phyloP scores from a whole-genome alignment of 371 early-diverging fungal genomes.

The Homolaphlyctis polyrhiza region DNA sequence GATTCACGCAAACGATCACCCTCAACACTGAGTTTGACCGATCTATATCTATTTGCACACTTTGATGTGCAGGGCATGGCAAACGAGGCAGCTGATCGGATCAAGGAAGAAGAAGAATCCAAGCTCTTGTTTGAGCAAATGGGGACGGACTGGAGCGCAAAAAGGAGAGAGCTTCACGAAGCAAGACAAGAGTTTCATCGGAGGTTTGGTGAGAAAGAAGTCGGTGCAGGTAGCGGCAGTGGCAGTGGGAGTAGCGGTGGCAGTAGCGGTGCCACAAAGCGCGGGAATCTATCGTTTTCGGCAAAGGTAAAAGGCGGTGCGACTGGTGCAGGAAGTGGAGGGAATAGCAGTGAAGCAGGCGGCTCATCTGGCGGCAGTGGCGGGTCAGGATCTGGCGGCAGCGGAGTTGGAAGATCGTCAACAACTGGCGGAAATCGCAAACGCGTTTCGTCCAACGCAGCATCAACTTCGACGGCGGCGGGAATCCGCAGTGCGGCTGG shows the following conservation, averaged over 20 bases:
- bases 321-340: not conserved
- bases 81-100: not conserved
- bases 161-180: constrained; percentile 6
- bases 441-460: too few relatives aligned
- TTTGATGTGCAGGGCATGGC: constrained; percentile 5
- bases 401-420: not conserved
- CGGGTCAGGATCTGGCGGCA: not conserved
- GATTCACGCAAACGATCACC: not conserved
- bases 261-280: not conserved
- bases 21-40: constrained; percentile 8
- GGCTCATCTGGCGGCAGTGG: not conserved
- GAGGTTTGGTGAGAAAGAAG: constrained; percentile 1
- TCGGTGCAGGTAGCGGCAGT: not conserved
- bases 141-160: constrained; percentile 5
- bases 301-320: too few relatives aligned
- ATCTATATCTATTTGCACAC: constrained; percentile 3
- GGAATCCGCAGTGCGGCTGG: too few relatives aligned
- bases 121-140: constrained; percentile 5
- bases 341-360: not conserved
- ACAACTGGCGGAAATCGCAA: too few relatives aligned
- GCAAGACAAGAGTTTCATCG: constrained; percentile 3
- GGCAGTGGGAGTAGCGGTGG: not conserved
- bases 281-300: too few relatives aligned
- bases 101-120: constrained; percentile 9
- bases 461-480: too few relatives aligned